Percentiles rank a stretch among this genome's conserved stretches.
Conservation (phyloP, 1,284 basidiomycete species). For the Cryptococcus sp. region DNA sequence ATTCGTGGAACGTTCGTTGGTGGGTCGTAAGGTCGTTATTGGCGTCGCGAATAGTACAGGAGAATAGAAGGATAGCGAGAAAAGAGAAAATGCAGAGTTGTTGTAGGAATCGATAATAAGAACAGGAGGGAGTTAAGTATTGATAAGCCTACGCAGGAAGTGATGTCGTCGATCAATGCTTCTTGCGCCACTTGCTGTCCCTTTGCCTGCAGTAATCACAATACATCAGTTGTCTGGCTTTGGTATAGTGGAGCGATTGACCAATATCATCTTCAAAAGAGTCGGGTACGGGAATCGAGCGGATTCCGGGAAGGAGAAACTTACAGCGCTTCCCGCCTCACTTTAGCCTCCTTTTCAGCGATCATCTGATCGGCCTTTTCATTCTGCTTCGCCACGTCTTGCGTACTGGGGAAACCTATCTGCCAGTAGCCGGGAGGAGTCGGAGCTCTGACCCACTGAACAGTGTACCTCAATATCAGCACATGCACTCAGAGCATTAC, state of each 20-base stretch:
- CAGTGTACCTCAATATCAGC: constrained; percentile 31
- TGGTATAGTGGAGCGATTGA: background rate
- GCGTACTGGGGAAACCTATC: constrained; percentile 83
- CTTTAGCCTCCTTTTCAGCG: constrained; percentile 65
- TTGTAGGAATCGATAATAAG: too few species aligned
- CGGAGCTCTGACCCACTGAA: constrained; percentile 64
- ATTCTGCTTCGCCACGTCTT: constrained; percentile 74
- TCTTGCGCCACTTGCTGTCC: constrained; percentile 45
- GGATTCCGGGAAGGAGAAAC: constrained; percentile 9
- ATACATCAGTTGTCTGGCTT: background rate
- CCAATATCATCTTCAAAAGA: background rate
- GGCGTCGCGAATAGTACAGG: too few species aligned
- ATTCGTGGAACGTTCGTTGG: too few species aligned
- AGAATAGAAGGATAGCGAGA: too few species aligned
- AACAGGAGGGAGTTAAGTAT: too few species aligned
- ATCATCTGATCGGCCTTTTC: constrained; percentile 61
- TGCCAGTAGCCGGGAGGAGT: constrained; percentile 80
- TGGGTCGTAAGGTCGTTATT: too few species aligned
- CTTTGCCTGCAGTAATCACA: constrained; percentile 23
- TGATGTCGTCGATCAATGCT: constrained; percentile 7
- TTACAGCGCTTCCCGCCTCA: constrained; percentile 45
- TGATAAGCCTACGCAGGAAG: background rate
- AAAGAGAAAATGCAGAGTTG: too few species aligned
- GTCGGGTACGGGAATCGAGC: background rate
- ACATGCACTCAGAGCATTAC: background rate